A percentile compares a stretch with the other conserved stretches of the same genome.
phyloP scores from a whole-genome alignment of 768 basidiomycete species.

The Tubosaeta brunneosetosa region DNA sequence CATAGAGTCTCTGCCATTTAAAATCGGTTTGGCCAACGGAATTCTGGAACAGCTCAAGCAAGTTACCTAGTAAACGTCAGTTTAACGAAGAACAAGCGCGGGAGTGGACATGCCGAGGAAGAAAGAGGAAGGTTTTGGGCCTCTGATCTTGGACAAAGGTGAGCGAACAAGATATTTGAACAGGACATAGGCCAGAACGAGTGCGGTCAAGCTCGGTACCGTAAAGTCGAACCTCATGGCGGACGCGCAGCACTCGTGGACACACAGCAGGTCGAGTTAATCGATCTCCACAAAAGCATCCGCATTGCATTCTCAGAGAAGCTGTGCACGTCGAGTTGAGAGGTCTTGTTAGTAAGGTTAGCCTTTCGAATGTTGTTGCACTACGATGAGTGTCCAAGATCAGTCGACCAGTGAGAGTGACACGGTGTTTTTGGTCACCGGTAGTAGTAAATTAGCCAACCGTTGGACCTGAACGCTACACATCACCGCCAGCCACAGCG shows the following conservation, averaged over 20 bases:
- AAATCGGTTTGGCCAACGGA: slow-evolving; percentile 23
- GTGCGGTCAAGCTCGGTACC: background rate
- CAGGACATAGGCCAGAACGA: background rate
- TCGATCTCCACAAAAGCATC: background rate
- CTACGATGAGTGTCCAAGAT: too few relatives aligned
- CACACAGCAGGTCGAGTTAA: background rate
- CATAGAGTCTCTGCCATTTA: slow-evolving; percentile 29
- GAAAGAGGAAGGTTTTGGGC: background rate
- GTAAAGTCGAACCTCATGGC: slow-evolving; percentile 9
- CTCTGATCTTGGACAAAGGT: background rate
- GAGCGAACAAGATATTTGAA: background rate
- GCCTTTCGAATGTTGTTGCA: too few relatives aligned
- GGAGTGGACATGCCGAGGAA: background rate
- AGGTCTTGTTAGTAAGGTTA: too few relatives aligned
- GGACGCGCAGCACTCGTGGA: background rate
- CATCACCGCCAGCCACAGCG: background rate
- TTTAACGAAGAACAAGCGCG: background rate
- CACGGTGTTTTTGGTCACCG: too few relatives aligned
- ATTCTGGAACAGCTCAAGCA: slow-evolving; percentile 23
- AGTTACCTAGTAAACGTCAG: background rate
- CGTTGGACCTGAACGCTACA: background rate
- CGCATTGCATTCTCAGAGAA: background rate
- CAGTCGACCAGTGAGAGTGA: too few relatives aligned
- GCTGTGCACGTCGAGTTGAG: too few relatives aligned
- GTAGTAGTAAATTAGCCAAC: too few relatives aligned